Conservation (phyloP, 371 early-diverging fungal species). For the Cokeromyces recurvatus region DNA sequence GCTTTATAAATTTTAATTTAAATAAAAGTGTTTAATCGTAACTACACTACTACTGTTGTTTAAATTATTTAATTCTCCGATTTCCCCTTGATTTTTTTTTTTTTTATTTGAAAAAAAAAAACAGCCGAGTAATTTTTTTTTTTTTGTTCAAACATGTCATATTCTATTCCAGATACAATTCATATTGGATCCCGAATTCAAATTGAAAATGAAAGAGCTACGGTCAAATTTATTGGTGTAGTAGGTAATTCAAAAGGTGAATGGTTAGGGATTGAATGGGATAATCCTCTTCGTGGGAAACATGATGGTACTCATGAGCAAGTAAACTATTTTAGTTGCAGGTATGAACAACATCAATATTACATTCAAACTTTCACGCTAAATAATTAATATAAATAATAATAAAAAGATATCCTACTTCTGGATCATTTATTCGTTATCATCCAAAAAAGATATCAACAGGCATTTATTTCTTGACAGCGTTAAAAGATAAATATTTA, state of each 20-base stretch:
- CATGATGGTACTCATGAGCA: conserved; percentile 72
- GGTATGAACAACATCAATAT: no score
- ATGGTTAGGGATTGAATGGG: conserved; percentile 95
- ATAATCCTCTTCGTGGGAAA: conserved; percentile 72
- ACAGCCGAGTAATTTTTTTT: no score
- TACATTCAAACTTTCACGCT: no score
- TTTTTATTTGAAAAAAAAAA: no score
- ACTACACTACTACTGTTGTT: no score
- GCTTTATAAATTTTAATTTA: no score
- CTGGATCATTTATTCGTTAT: conserved; percentile 75
- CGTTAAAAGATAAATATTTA: conserved; percentile 56
- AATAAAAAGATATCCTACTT: conserved; percentile 36
- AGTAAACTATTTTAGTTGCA: conserved; percentile 65
- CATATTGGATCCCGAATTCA: conserved; percentile 38
- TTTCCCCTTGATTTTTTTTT: no score
- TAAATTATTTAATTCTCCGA: no score
- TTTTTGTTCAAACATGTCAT: no score
- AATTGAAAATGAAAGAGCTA: conserved; percentile 45
- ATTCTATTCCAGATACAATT: conserved; percentile 1
- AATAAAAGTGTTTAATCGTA: no score
- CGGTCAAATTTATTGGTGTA: conserved; percentile 65
- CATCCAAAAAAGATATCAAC: conserved; percentile 47
- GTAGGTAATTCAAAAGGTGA: conserved; percentile 53
- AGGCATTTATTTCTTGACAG: conserved; percentile 50
- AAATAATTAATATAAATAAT: no score